phyloP scores from a whole-genome alignment of 2,329 filamentous ascomycete genomes.

The Mycosphaerella sp. region DNA sequence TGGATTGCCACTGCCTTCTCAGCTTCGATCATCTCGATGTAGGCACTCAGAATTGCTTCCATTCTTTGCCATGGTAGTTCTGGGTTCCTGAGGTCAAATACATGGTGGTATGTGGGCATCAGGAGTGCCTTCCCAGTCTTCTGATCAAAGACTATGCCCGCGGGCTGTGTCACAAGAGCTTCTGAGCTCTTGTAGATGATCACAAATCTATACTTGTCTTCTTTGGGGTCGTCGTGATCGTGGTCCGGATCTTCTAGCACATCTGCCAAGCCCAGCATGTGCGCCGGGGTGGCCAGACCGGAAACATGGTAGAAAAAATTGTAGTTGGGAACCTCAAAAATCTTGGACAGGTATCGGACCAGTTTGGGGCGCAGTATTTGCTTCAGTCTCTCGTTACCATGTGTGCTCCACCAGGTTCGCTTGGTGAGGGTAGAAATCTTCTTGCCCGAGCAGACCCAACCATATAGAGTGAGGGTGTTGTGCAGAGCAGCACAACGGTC shows the following conservation, averaged over 20 bases:
- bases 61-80: conserved; percentile 33
- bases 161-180: conserved; percentile 29
- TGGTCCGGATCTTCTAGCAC: conserved; percentile 29
- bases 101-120: conserved; percentile 33
- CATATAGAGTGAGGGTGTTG: conserved; percentile 32
- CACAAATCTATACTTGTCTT: conserved; percentile 29
- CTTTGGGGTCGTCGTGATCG: conserved; percentile 14
- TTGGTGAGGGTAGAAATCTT: conserved; percentile 28
- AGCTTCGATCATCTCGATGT: conserved; percentile 33
- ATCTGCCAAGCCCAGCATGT: conserved; percentile 29
- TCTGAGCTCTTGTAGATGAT: conserved; percentile 29
- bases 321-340: conserved; percentile 30
- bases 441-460: conserved; percentile 31
- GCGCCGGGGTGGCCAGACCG: conserved; percentile 24
- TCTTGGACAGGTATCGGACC: conserved; percentile 28
- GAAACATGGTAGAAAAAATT: conserved; percentile 33
- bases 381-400: conserved; percentile 26
- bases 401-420: conserved; percentile 30
- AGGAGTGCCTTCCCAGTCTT: conserved; percentile 27
- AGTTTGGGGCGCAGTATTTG: conserved; percentile 26
- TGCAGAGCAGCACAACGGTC: conserved; percentile 32
- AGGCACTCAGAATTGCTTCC: conserved; percentile 31
- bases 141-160: conserved; percentile 31
- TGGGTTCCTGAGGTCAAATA: conserved; percentile 28
- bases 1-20: conserved; percentile 32